These are phyloP conservation scores for Heliamphora exappendiculata DNA, from an alignment of 148 eudicot genomes.

Conservation along the genomic window DNA sequence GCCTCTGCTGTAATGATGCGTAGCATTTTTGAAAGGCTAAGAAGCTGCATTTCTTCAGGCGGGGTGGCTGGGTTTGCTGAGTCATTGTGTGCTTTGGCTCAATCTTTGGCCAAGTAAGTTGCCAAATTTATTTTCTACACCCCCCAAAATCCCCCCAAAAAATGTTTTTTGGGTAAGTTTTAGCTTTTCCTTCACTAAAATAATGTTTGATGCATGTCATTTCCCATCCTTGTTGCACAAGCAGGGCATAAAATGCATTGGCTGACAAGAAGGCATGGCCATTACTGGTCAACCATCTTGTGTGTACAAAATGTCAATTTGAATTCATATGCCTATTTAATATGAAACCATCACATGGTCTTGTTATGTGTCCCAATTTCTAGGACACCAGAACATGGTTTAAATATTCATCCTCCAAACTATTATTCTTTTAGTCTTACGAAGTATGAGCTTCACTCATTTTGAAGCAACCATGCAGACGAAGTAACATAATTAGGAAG, in stretches of 20 bases:
- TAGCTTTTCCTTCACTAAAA: neutral
- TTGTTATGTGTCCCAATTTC: neutral
- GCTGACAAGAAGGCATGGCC: too few relatives aligned
- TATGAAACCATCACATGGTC: neutral
- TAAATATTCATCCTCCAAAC: neutral
- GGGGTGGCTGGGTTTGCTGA: constrained; percentile 73
- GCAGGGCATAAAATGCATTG: too few relatives aligned
- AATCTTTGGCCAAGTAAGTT: constrained; percentile 72
- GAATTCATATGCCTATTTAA: neutral
- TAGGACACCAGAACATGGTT: neutral
- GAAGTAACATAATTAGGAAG: neutral
- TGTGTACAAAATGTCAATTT: neutral
- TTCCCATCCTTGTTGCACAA: neutral
- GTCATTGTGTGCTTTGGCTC: constrained; percentile 66
- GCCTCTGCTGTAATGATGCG: constrained; percentile 82
- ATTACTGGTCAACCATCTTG: neutral
- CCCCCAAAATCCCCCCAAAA: neutral
- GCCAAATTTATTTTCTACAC: neutral
- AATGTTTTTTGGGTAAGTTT: neutral
- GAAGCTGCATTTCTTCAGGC: constrained; percentile 55
- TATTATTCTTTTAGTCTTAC: neutral
- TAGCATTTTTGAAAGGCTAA: constrained; percentile 71
- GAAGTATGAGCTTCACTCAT: neutral
- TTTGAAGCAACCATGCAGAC: neutral
- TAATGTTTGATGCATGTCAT: neutral